Evolutionary conservation across 23 red algal species (phyloP).

Genomic region (Chondrus crispus): DNA sequence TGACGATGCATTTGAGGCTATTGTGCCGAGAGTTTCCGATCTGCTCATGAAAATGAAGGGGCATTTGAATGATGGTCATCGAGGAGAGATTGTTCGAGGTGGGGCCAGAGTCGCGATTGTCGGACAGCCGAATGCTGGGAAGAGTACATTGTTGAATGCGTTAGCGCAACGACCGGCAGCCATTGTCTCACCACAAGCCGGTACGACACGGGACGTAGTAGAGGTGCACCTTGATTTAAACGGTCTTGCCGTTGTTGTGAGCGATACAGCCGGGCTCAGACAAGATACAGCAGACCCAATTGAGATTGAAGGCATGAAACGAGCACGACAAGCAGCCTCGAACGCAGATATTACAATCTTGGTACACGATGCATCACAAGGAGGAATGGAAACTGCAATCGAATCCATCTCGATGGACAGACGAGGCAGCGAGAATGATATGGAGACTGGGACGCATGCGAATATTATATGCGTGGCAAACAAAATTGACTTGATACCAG

Average conservation of each 20-base stretch:
- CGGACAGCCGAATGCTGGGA: conserved; percentile 86
- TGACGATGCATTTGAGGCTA: conserved; percentile 50
- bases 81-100: conserved; percentile 73
- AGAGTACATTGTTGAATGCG: conserved; percentile 83
- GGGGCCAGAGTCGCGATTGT: conserved; percentile 80
- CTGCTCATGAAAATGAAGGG: conserved; percentile 46
- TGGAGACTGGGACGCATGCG: neutral
- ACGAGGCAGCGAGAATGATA: neutral
- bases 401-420: neutral
- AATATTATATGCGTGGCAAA: conserved; percentile 53
- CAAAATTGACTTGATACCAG: conserved; percentile 48
- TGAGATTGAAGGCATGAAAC: conserved; percentile 79
- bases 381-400: conserved; percentile 26
- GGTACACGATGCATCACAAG: conserved; percentile 63
- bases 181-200: conserved; percentile 81
- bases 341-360: conserved; percentile 70
- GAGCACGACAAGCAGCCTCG: conserved; percentile 50
- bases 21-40: conserved; percentile 26
- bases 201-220: conserved; percentile 95
- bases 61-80: conserved; percentile 31
- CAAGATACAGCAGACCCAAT: conserved; percentile 41
- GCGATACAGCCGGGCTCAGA: conserved; percentile 86
- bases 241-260: conserved; percentile 67
- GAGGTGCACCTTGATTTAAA: conserved; percentile 71
- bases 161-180: conserved; percentile 76